A percentile compares a stretch with the other conserved stretches of the same genome.
Evolutionary conservation across 2,329 filamentous ascomycete genomes (phyloP).

Genomic region (Hypoxylon sp.): DNA sequence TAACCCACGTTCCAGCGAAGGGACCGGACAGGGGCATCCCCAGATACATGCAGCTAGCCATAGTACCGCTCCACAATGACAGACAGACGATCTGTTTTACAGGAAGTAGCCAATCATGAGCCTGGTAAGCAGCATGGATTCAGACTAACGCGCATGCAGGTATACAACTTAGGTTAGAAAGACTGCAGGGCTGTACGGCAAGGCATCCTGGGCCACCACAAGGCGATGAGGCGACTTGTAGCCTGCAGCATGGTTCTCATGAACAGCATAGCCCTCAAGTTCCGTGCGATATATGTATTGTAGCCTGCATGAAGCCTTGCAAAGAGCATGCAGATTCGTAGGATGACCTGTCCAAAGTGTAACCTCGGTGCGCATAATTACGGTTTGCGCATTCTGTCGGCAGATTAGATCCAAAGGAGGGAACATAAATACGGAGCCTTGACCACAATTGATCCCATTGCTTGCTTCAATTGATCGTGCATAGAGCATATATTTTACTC

Average conservation of each 20-base stretch:
- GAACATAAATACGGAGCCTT: constrained; percentile 10
- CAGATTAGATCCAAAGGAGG: constrained; percentile 4
- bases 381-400: constrained; percentile 11
- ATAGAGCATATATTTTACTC: background rate
- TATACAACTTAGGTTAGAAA: background rate
- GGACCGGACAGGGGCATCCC: background rate
- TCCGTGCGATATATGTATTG: background rate
- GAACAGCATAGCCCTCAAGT: background rate
- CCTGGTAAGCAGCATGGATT: background rate
- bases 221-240: background rate
- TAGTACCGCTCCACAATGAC: background rate
- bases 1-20: background rate
- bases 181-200: background rate
- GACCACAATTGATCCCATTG: background rate
- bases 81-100: too few relatives aligned
- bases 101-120: background rate
- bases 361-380: constrained; percentile 2
- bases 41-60: background rate
- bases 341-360: constrained; percentile 4
- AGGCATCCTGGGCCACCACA: background rate
- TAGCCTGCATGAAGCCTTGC: background rate
- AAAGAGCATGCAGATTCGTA: background rate
- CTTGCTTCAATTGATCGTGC: background rate
- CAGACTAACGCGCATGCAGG: background rate
- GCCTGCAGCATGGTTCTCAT: background rate